phyloP scores from a whole-genome alignment of 177 flowering plant species.

The Vitis hybrid region DNA sequence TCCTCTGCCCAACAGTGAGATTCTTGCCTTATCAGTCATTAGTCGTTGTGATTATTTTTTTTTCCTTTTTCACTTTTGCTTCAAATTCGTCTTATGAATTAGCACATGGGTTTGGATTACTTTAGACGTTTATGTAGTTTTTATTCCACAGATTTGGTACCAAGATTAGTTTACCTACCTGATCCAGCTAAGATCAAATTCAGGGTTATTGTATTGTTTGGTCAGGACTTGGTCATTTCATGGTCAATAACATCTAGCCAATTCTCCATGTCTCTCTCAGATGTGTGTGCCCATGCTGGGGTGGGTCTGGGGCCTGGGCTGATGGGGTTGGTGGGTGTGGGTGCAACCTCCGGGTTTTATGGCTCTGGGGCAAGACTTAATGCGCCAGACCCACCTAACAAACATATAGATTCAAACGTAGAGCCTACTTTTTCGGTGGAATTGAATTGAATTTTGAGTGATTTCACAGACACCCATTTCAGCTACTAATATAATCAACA shows the following conservation, averaged over 20 bases:
- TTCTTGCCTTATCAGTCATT: background rate
- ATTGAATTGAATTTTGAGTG: too few relatives aligned
- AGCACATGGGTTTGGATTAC: background rate
- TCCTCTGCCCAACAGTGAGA: slow-evolving; percentile 21
- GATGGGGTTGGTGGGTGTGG: too few relatives aligned
- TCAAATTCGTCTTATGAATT: background rate
- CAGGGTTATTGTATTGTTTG: background rate
- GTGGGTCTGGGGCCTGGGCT: too few relatives aligned
- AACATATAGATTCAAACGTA: too few relatives aligned
- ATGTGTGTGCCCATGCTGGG: too few relatives aligned
- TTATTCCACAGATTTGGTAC: slow-evolving; percentile 1
- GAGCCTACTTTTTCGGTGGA: too few relatives aligned
- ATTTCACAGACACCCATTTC: too few relatives aligned
- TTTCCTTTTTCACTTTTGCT: background rate
- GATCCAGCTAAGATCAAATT: slow-evolving; percentile 4
- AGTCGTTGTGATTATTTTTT: background rate
- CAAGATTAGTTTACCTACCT: slow-evolving; percentile 5
- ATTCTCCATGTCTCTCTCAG: too few relatives aligned
- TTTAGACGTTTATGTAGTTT: background rate
- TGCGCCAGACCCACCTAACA: too few relatives aligned
- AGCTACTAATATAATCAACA: too few relatives aligned
- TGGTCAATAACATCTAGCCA: background rate
- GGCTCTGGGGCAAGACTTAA: too few relatives aligned
- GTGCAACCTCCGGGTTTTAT: too few relatives aligned
- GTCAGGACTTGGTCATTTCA: background rate